phyloP scores from a whole-genome alignment of 345 rosid species.

The Syzygium oleosum region DNA sequence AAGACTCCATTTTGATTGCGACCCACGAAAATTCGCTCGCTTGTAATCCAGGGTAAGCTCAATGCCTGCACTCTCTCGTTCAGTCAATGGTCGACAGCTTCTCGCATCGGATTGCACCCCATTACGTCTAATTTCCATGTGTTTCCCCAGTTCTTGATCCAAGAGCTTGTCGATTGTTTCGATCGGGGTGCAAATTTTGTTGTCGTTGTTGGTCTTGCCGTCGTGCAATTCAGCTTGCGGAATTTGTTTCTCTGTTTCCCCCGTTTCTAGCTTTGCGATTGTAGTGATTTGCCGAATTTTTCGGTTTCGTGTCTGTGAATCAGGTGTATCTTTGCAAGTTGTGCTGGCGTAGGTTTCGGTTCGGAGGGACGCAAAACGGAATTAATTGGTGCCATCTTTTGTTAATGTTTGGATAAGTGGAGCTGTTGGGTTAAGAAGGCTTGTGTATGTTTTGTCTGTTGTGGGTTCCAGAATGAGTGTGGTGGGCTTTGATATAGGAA shows the following conservation, averaged over 20 bases:
- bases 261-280: not conserved
- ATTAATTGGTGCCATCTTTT: not conserved
- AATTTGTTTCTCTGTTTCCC: not conserved
- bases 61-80: not conserved
- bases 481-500: conserved; percentile 53
- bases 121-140: not conserved
- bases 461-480: conserved; percentile 32
- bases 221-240: not conserved
- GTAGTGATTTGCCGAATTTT: not conserved
- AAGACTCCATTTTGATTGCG: not conserved
- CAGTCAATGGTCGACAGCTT: not conserved
- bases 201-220: not conserved
- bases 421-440: not conserved
- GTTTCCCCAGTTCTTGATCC: not conserved
- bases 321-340: not conserved
- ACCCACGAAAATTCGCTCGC: not conserved
- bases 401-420: not conserved
- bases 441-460: not conserved
- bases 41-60: not conserved
- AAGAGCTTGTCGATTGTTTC: not conserved
- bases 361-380: not conserved
- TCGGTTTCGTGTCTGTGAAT: not conserved
- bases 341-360: not conserved
- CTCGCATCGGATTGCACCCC: not conserved
- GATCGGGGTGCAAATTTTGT: not conserved